Conservation (phyloP, 2,329 filamentous ascomycete species). For the Spiromastix sp. region DNA sequence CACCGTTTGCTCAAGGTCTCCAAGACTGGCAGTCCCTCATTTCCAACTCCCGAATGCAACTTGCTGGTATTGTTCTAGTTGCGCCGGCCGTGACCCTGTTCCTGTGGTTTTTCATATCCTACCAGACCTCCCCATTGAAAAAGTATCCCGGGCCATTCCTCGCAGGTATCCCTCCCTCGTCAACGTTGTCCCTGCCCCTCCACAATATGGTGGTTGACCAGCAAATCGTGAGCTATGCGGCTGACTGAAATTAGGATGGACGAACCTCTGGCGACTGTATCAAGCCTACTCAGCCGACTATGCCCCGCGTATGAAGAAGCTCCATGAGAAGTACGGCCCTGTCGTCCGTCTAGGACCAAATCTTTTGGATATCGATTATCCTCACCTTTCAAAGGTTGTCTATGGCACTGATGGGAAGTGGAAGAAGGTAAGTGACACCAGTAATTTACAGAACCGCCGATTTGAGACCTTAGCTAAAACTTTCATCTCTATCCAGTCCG, state of each 20-base stretch:
- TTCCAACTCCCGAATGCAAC: too few relatives aligned
- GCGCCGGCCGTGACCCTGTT: constrained; percentile 3
- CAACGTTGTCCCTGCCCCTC: too few relatives aligned
- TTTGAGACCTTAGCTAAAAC: too few relatives aligned
- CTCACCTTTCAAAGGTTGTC: constrained; percentile 27
- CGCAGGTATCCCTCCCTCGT: constrained; percentile 15
- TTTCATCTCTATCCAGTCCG: too few relatives aligned
- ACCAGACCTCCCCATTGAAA: constrained; percentile 12
- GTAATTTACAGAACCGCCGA: too few relatives aligned
- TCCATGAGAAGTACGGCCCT: constrained; percentile 31
- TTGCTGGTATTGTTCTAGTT: too few relatives aligned
- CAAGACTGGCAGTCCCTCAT: too few relatives aligned
- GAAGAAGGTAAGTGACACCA: too few relatives aligned
- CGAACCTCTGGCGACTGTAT: constrained; percentile 29
- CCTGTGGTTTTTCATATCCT: constrained; percentile 13
- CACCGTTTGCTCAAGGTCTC: too few relatives aligned
- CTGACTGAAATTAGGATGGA: constrained; percentile 17
- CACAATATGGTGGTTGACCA: too few relatives aligned
- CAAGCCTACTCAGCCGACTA: constrained; percentile 18
- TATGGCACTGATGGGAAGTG: constrained; percentile 25
- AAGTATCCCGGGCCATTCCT: constrained; percentile 14
- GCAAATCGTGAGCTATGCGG: too few relatives aligned
- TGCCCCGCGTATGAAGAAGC: constrained; percentile 19
- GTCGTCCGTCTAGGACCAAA: constrained; percentile 35
- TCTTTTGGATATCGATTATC: constrained; percentile 27